Base-by-base conservation (phyloP, 1,139 yeast genomes). In the Zygotorulaspora mrakii region DNA sequence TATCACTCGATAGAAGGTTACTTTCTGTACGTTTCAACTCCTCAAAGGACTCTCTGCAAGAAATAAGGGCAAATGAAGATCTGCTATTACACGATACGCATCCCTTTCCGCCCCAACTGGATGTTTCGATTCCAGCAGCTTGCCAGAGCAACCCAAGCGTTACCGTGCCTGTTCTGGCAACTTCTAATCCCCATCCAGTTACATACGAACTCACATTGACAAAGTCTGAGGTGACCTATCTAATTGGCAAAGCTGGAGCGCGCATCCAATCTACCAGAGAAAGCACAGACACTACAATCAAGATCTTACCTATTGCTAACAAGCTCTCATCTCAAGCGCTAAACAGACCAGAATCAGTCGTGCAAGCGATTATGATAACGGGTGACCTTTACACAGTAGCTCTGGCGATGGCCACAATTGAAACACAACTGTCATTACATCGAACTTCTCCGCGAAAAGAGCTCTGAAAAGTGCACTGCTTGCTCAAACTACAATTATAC, bases 221-320 rank as follows among this genome's bases (percentile, higher is more conserved):
- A 11, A 57, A 58, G 33, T 43, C 42, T 9, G 62, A 64, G 35
- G 60, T 65, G 1, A 55, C 66, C 1, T 61, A 52, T 31, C 45
- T 65, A 13, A 65, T 66, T 24, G 70, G 70, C 1, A 50, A 45
- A 11, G 45, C 47, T 10, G 70, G 70, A 1, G 17, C 42, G 9
- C 48, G 60, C 30, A 64, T 66, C 10, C 54, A 52, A 28, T 27
- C 28, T 3, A 44, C 65, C 8, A 46, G 68, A 28, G 44, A 48
- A 5, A 17, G 24, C 10, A 53, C 65, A 1, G 40, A 46, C 1
- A 65, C 67, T 5, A 50, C 46, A 13, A 51, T 66, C 17, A 63
- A 62, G 33, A 54, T 65, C 3, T 43, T 64, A 3, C 69, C 69
- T 1, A 40, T 64, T 12, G 42, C 52, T 20, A 31, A 43, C 7